Evolutionary conservation across 1,139 yeast species (phyloP).

Genomic region (Nadsonia starkeyi-henricii): DNA sequence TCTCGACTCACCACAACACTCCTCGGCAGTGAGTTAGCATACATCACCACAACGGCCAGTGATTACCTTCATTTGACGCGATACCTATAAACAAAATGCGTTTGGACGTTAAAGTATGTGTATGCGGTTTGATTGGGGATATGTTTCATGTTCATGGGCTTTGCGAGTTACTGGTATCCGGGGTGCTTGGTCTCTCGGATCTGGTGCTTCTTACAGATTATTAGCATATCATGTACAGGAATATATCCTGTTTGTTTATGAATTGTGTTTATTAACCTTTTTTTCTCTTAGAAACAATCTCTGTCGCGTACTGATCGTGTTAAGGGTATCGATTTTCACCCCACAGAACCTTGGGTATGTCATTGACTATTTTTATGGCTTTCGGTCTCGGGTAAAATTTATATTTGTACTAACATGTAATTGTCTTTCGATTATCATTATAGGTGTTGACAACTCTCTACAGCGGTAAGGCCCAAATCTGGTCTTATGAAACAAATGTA

Average conservation of each 20-base stretch:
- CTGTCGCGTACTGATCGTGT: slow-evolving; percentile 89
- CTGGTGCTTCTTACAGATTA: not conserved
- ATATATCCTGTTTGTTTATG: too few species aligned
- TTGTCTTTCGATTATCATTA: not conserved
- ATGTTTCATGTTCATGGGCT: not conserved
- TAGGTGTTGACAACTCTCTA: slow-evolving; percentile 60
- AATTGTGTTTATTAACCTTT: not conserved
- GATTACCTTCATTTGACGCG: not conserved
- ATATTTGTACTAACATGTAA: not conserved
- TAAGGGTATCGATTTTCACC: slow-evolving; percentile 96
- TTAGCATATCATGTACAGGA: too few species aligned
- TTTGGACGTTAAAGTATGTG: slow-evolving; percentile 16
- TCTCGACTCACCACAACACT: slow-evolving; percentile 1
- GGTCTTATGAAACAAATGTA: slow-evolving; percentile 66
- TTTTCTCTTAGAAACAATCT: slow-evolving; percentile 44
- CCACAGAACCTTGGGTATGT: slow-evolving; percentile 82
- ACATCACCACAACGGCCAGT: slow-evolving; percentile 1
- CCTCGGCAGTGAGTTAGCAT: not conserved
- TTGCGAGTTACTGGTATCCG: too few species aligned
- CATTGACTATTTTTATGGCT: too few species aligned
- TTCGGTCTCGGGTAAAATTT: not conserved
- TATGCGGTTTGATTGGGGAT: not conserved
- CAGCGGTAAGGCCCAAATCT: slow-evolving; percentile 67
- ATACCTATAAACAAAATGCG: slow-evolving; percentile 10
- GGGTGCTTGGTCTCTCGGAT: too few species aligned